phyloP scores from a whole-genome alignment of 768 basidiomycete genomes.

The Boletus tomentosulus region DNA sequence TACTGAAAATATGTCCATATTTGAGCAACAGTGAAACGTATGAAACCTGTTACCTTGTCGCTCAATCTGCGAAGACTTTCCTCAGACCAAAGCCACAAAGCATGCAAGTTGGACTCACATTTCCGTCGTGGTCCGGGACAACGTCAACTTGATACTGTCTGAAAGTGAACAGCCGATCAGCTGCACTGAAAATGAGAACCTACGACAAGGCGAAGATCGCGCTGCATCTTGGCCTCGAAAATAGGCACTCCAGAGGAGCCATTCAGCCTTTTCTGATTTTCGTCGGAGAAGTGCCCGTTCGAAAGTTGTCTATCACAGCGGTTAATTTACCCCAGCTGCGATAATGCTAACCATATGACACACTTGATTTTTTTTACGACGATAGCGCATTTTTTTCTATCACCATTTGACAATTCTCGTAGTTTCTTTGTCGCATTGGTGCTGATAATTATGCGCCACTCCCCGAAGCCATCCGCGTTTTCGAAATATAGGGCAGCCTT shows the following conservation, averaged over 20 bases:
- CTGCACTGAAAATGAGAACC: constrained; percentile 10
- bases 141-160: constrained; percentile 49
- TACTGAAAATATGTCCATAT: constrained; percentile 24
- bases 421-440: constrained; percentile 26
- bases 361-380: constrained; percentile 69
- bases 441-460: constrained; percentile 59
- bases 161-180: not conserved
- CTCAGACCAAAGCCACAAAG: not conserved
- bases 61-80: constrained; percentile 30
- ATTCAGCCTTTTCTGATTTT: constrained; percentile 62
- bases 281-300: constrained; percentile 61
- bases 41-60: constrained; percentile 32
- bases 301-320: constrained; percentile 53
- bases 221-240: constrained; percentile 65
- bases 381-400: constrained; percentile 48
- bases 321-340: not conserved
- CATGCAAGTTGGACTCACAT: constrained; percentile 19
- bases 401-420: constrained; percentile 42
- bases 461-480: constrained; percentile 55
- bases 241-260: constrained; percentile 50
- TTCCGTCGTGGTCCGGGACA: constrained; percentile 34
- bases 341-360: constrained; percentile 5
- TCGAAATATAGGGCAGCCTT: constrained; percentile 61
- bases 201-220: constrained; percentile 49
- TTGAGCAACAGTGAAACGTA: not conserved